Base-by-base conservation (phyloP, 345 rosid genomes). In the Laguncularia racemosa region DNA sequence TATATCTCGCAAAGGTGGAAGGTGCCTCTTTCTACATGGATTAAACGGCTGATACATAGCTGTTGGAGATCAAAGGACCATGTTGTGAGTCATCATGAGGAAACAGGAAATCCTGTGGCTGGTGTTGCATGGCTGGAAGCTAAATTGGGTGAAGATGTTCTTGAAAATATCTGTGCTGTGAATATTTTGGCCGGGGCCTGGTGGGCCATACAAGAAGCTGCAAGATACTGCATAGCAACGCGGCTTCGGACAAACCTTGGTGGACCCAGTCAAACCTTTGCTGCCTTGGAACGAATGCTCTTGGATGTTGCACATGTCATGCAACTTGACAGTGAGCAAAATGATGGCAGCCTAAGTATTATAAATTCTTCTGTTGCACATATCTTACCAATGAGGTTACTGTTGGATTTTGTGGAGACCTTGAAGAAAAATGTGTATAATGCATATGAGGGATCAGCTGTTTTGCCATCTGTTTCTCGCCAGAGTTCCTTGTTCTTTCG, bases 121-220 rank as follows among this genome's bases (percentile, higher is more conserved):
- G 64, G 57, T 71, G 81, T 59, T 61, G 72, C 72, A 28, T 79
- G 79, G 83, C 44, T 85, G 70, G 77, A 71, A 47, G 66, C 76
- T 59, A 75, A 80, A 67, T 73, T 81, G 71, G 88, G 84, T 43
- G 82, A 80, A 61, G 79, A 85, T 68, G 53, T 72, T 68, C 81
- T 91, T 43, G 85, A 88, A 75, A 85, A 76, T 60, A 67, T 81
- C 53, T 80, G 90, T 76, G 71, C 73, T 20, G 87, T 85, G 52
- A 84, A 85, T 76, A 80, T 82, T 67, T 67, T 88, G 68, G 96
- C 96, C 61, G 88, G 91, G 49, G 86, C 89, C 57, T 91, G 95
- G 96, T 91, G 97, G 97, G 97, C 96, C 74, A 74, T 91, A 71
- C 89, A 88, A 57, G 97, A 91, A 70, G 95, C 97, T 45, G 96